A percentile compares a stretch with the other conserved stretches of the same genome.
Evolutionary conservation across 441 rosid species (phyloP).

Genomic region (Macaranga tanarius): DNA sequence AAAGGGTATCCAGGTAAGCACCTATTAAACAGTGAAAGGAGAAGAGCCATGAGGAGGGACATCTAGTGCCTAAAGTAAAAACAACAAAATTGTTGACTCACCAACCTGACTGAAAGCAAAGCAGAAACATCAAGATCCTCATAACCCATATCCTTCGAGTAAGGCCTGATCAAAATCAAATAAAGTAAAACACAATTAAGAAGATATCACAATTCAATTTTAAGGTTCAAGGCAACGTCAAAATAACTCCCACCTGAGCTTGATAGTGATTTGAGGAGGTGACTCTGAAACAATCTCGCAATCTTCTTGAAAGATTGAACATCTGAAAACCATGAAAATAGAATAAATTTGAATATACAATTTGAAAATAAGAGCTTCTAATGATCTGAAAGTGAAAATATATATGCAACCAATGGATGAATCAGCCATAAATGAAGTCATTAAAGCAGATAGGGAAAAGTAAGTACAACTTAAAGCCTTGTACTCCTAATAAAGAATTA

Average conservation of each 20-base stretch:
- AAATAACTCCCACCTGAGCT: constrained; percentile 63
- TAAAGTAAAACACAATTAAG: constrained; percentile 19
- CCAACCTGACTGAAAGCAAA: constrained; percentile 71
- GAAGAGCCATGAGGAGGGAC: constrained; percentile 17
- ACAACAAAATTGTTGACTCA: constrained; percentile 13
- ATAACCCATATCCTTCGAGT: constrained; percentile 86
- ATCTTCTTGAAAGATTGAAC: constrained; percentile 91
- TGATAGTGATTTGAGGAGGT: constrained; percentile 62
- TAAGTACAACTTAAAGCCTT: neutral
- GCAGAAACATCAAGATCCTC: constrained; percentile 89
- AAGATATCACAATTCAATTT: constrained; percentile 13
- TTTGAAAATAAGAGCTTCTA: neutral
- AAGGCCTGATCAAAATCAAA: constrained; percentile 66
- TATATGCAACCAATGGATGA: neutral
- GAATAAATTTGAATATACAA: neutral
- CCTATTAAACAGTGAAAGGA: constrained; percentile 39
- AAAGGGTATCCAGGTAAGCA: constrained; percentile 96
- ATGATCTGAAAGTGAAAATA: neutral
- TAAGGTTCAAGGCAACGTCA: constrained; percentile 12
- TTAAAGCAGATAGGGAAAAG: neutral
- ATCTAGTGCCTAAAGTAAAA: constrained; percentile 5
- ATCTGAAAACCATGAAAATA: constrained; percentile 40
- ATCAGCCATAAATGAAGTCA: constrained; percentile 1
- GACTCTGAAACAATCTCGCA: constrained; percentile 63
- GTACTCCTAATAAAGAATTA: neutral